Evolutionary conservation across 768 basidiomycete species (phyloP), one percentile per base, ranked within the genome.

Genomic region (Termitomyces titanicus): DNA sequence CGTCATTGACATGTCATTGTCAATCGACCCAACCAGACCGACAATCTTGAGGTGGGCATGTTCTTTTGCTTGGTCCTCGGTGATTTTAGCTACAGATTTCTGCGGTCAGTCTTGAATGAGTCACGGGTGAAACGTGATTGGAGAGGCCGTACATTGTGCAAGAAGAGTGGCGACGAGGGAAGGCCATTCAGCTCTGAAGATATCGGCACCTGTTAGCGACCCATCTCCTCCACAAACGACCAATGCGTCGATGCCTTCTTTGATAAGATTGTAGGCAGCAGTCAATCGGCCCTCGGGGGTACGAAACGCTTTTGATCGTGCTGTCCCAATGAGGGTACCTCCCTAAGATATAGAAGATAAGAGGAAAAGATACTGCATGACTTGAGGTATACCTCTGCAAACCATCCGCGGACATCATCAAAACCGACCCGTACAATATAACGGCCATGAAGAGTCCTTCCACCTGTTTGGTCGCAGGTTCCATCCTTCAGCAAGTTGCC

Each of bases 1-100:
- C 22, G 97, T 98, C 82, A 96, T 80, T 13, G 91, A 89, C 95
- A 99, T 98, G 68, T 98, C 97, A 66, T 99, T 99, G 74, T 99
- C 97, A 67, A 99, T 98, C 2, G 94, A 96, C 33, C 97, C 97
- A 56, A 98, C 97, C 39, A 99, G 84, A n/a, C 97, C 97, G 58
- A 96, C 96, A 62, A 99, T 97, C 70, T 84, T 90, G 60, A 99
- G 86, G 64, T 98, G 91, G 17, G 84, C 77, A 64, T 94, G 88
- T 10, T 75, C 73, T n/a, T 77, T 66, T 31, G 80, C 78, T 65
- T 97, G 89, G 38, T 81, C 84, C 25, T 83, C 77, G 2, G 86
- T 84, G 66, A 99, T 98, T 61, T 80, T 77, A 44, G 79, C 89
- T 92, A 63, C 25, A 38, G 9, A 8, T 20, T 18, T 22, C 47